phyloP scores from a whole-genome alignment of 2,329 filamentous ascomycete species.

The Trichoderma endophyticum region DNA sequence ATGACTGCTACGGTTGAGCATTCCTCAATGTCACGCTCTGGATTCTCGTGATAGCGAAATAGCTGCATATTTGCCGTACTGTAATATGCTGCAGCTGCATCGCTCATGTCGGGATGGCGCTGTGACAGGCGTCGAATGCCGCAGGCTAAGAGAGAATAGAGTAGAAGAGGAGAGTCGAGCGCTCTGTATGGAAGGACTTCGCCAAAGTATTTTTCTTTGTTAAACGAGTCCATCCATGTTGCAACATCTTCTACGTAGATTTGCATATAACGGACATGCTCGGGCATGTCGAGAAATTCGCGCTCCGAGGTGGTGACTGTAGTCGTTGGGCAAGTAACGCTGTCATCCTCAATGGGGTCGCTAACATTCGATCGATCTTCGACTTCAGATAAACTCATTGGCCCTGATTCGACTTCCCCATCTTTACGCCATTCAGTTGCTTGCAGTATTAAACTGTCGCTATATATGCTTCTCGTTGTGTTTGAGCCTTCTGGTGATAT shows the following conservation, averaged over 20 bases:
- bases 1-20: slow-evolving; percentile 86
- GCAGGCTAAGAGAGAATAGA: slow-evolving; percentile 85
- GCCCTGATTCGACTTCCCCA: background rate
- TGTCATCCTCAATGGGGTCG: background rate
- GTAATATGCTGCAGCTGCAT: slow-evolving; percentile 79
- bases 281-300: slow-evolving; percentile 67
- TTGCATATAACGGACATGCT: slow-evolving; percentile 87
- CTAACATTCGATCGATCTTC: slow-evolving; percentile 10
- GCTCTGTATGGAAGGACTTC: slow-evolving; percentile 79
- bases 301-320: slow-evolving; percentile 30
- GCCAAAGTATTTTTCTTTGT: slow-evolving; percentile 82
- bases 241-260: slow-evolving; percentile 88
- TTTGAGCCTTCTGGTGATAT: slow-evolving; percentile 12
- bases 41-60: slow-evolving; percentile 74
- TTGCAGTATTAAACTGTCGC: slow-evolving; percentile 9
- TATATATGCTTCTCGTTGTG: background rate
- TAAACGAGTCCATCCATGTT: slow-evolving; percentile 91
- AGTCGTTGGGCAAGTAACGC: background rate
- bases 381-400: slow-evolving; percentile 1
- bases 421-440: slow-evolving; percentile 10
- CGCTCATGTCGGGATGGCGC: slow-evolving; percentile 68
- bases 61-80: slow-evolving; percentile 79
- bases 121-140: slow-evolving; percentile 78
- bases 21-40: slow-evolving; percentile 76
- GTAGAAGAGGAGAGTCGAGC: slow-evolving; percentile 78